phyloP scores from a whole-genome alignment of 2,329 filamentous ascomycete genomes.

The Cryphonectria carpinicola region DNA sequence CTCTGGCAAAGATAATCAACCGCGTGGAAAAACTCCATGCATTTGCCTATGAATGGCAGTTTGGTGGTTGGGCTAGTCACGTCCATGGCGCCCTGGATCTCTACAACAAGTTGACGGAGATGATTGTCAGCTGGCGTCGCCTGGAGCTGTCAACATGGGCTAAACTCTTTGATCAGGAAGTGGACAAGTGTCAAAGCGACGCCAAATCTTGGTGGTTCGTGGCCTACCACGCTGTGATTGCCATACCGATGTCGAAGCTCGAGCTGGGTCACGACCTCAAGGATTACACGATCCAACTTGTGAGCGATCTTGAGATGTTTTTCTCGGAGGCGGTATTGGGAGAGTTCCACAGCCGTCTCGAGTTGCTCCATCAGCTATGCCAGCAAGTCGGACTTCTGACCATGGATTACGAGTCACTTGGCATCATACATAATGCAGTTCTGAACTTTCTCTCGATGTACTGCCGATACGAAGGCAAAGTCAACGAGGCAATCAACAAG shows the following conservation, averaged over 20 bases:
- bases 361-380: slow-evolving; percentile 67
- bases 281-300: slow-evolving; percentile 67
- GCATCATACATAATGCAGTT: slow-evolving; percentile 65
- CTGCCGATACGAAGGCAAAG: slow-evolving; percentile 67
- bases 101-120: slow-evolving; percentile 77
- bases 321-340: slow-evolving; percentile 79
- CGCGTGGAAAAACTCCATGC: slow-evolving; percentile 86
- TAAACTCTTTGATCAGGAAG: slow-evolving; percentile 83
- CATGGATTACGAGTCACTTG: slow-evolving; percentile 61
- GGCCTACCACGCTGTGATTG: slow-evolving; percentile 87
- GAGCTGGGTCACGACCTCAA: slow-evolving; percentile 62
- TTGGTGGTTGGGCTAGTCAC: slow-evolving; percentile 79
- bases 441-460: slow-evolving; percentile 80
- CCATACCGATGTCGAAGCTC: slow-evolving; percentile 69
- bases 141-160: slow-evolving; percentile 93
- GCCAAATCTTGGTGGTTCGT: slow-evolving; percentile 96
- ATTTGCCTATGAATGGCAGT: slow-evolving; percentile 91
- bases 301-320: slow-evolving; percentile 79
- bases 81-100: slow-evolving; percentile 71
- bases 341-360: slow-evolving; percentile 75
- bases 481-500: slow-evolving; percentile 66
- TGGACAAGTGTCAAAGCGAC: slow-evolving; percentile 73
- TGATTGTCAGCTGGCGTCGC: slow-evolving; percentile 86
- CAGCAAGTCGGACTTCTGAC: slow-evolving; percentile 67
- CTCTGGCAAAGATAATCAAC: slow-evolving; percentile 82